Conservation (phyloP, 2,329 filamentous ascomycete genomes). For the Fusarium sarcochroum region DNA sequence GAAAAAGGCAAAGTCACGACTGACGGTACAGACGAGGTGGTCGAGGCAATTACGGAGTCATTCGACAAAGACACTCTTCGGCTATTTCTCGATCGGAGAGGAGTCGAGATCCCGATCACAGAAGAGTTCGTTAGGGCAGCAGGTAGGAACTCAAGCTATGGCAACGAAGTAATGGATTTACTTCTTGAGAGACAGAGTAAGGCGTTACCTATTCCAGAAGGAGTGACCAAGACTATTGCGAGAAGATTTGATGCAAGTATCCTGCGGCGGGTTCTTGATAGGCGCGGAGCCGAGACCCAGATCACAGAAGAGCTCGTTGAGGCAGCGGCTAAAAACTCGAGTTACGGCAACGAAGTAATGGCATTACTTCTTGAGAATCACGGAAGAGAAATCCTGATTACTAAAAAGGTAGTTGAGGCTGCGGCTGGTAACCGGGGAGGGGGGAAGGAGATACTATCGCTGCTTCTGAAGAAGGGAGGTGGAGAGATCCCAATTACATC, state of each 20-base stretch:
- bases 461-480: background rate
- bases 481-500: background rate
- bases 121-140: too few relatives aligned
- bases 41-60: too few relatives aligned
- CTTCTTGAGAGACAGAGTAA: too few relatives aligned
- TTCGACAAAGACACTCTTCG: too few relatives aligned
- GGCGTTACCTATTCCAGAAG: background rate
- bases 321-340: background rate
- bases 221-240: background rate
- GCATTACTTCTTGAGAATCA: background rate
- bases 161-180: too few relatives aligned
- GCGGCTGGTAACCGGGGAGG: background rate
- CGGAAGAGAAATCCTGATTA: background rate
- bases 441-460: background rate
- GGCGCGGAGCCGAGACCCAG: background rate
- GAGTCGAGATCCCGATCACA: too few relatives aligned
- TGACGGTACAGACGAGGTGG: too few relatives aligned
- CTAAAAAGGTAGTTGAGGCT: background rate
- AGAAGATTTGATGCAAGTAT: background rate
- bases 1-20: too few relatives aligned
- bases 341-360: background rate
- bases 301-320: background rate
- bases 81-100: too few relatives aligned
- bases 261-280: background rate
- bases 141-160: too few relatives aligned